phyloP scores from a whole-genome alignment of 2,329 filamentous ascomycete species.

The Penicillium sp. region DNA sequence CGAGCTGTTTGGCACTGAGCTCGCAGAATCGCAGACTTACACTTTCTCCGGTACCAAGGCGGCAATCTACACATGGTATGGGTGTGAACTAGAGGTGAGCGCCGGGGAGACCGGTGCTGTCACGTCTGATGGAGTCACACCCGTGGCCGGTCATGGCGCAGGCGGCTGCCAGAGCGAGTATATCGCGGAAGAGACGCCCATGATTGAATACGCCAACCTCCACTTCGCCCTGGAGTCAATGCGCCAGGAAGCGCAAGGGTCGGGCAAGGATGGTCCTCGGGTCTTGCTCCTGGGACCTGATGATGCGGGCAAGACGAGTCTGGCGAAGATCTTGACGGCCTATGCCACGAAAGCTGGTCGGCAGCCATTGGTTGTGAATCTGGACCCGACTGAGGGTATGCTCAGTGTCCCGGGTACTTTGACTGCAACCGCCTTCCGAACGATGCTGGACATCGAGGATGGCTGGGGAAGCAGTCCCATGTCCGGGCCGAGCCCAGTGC shows the following conservation, averaged over 20 bases:
- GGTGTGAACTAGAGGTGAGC: slow-evolving; percentile 80
- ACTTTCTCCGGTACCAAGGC: slow-evolving; percentile 80
- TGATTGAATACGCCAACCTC: slow-evolving; percentile 78
- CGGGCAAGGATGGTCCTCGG: slow-evolving; percentile 67
- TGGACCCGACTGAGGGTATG: slow-evolving; percentile 80
- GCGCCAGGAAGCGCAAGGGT: slow-evolving; percentile 63
- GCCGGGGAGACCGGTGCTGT: slow-evolving; percentile 57
- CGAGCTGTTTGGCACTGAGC: slow-evolving; percentile 93
- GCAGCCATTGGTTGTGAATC: slow-evolving; percentile 80
- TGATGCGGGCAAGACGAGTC: slow-evolving; percentile 79
- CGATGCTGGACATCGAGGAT: slow-evolving; percentile 83
- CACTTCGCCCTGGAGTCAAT: slow-evolving; percentile 82
- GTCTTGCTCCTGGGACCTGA: slow-evolving; percentile 80
- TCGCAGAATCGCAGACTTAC: slow-evolving; percentile 79
- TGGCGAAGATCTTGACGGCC: slow-evolving; percentile 74
- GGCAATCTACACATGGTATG: slow-evolving; percentile 89
- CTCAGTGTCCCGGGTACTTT: slow-evolving; percentile 78
- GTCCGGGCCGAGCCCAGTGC: slow-evolving; percentile 82
- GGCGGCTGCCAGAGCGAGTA: slow-evolving; percentile 71
- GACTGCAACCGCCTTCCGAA: slow-evolving; percentile 83
- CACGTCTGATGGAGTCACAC: slow-evolving; percentile 34
- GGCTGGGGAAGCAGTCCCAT: slow-evolving; percentile 91
- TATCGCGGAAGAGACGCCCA: slow-evolving; percentile 76
- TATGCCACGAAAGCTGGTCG: slow-evolving; percentile 75
- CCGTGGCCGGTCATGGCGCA: slow-evolving; percentile 43